Conservation (phyloP, 148 eudicot species). For the Fagopyrum homotropicum region DNA sequence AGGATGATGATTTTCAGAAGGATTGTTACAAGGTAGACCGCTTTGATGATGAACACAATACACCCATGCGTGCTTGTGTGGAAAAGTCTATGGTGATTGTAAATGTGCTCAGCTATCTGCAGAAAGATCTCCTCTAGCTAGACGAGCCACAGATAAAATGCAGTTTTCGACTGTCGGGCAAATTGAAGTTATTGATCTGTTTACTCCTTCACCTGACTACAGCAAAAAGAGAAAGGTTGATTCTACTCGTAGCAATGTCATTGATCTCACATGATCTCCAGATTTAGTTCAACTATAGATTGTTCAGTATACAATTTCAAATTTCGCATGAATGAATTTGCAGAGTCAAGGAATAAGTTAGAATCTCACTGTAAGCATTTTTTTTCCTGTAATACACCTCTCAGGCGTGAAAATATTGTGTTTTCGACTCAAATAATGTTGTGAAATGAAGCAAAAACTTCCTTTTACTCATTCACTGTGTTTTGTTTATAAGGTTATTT, state of each 20-base stretch:
- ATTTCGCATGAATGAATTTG: neutral
- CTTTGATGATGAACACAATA: neutral
- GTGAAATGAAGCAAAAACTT: slow-evolving; percentile 5
- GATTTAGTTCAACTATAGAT: slow-evolving; percentile 36
- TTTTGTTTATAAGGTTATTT: neutral
- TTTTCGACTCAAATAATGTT: slow-evolving; percentile 4
- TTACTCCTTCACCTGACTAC: slow-evolving; percentile 60
- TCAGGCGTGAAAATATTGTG: neutral
- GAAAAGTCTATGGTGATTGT: neutral
- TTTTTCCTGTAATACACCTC: neutral
- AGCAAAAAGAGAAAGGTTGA: slow-evolving; percentile 45
- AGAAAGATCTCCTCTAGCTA: neutral
- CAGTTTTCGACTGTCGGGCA: slow-evolving; percentile 8
- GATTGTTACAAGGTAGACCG: too few species aligned
- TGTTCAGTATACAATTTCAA: neutral
- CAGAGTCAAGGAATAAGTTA: neutral
- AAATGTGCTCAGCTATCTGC: slow-evolving; percentile 15
- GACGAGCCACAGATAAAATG: neutral
- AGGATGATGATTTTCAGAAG: neutral
- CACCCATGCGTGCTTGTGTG: neutral
- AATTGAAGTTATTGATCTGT: slow-evolving; percentile 65
- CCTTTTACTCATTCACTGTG: neutral
- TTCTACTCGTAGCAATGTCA: slow-evolving; percentile 33
- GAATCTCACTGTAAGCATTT: neutral
- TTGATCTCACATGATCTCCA: slow-evolving; percentile 72